Evolutionary conservation across 768 basidiomycete species (phyloP), one percentile per base, ranked within the genome.

Genomic region (Lentinula aciculospora): DNA sequence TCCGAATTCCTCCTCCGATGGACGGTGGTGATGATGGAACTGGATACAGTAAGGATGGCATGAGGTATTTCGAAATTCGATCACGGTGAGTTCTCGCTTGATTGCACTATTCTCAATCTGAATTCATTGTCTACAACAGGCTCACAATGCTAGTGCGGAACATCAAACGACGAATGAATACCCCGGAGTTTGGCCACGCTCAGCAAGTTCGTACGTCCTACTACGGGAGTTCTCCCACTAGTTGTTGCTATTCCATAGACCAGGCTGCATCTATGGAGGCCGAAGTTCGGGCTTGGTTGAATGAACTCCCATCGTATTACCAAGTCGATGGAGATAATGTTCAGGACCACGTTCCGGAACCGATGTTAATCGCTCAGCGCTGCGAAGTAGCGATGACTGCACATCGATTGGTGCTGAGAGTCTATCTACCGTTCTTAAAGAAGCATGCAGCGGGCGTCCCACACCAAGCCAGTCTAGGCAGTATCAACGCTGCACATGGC

Each of bases 361-460:
- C 74, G 1, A 63, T 72, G 9, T 72, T 83, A 29, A 65, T 75
- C 48, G 75, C 75, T 10, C 81, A 86, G 64, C 77, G 79, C 39
- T 81, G 80, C 69, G 83, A 88, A 61, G 70, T 90, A 49, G 76
- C 78, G 0, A 78, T 88, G 44, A 73, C 81, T 51, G 82, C 84
- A 4, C 77, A 88, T 61, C 70, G 81, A 37, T 66, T 91, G 53
- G 73, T 88, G 55, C 70, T 89, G 61, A 83, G 82, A 68, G 72
- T 82, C 5, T 90, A 85, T 66, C 65, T 83, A n/a, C 89, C 89
- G 0, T 88, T 89, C 69, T 68, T 89, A 59, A 72, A 75, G 3
- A 64, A 62, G 40, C 47, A 57, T 45, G 59, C 53, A 9, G 50
- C 50, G 23, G 50, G 46, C n/a, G 51, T 55, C 6, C 67, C 71